Conservation (phyloP, 2,329 filamentous ascomycete genomes). For the Aaosphaeria arxii region DNA sequence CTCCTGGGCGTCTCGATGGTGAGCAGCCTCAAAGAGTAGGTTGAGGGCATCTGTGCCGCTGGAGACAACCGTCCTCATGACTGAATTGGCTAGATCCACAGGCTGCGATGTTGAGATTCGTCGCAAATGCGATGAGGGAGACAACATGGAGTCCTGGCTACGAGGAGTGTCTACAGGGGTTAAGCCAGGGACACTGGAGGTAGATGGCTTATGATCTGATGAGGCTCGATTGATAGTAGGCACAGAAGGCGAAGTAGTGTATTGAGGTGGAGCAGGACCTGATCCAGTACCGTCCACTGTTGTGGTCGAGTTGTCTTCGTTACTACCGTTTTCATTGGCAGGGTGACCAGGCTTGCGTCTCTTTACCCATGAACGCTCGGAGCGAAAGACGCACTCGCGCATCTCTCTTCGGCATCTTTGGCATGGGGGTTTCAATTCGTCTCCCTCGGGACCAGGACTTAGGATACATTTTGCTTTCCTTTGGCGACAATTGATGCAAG, state of each 20-base stretch:
- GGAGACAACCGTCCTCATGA: conserved; percentile 51
- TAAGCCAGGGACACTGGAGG: conserved; percentile 20
- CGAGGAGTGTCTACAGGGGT: conserved; percentile 26
- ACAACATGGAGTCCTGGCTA: conserved; percentile 20
- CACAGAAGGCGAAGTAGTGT: background rate
- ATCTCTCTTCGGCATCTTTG: conserved; percentile 51
- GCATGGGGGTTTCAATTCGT: conserved; percentile 44
- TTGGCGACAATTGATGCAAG: conserved; percentile 52
- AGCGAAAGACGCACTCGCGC: conserved; percentile 48
- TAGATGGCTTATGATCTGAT: conserved; percentile 21
- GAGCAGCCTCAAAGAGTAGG: conserved; percentile 51
- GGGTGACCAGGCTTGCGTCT: conserved; percentile 31
- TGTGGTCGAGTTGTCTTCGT: conserved; percentile 1
- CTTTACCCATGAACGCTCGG: conserved; percentile 38
- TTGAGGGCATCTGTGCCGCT: conserved; percentile 54
- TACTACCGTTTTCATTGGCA: conserved; percentile 2
- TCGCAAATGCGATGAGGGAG: conserved; percentile 24
- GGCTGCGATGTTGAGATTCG: conserved; percentile 32
- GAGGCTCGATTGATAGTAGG: conserved; percentile 9
- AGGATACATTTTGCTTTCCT: conserved; percentile 54
- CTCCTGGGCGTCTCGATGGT: conserved; percentile 36
- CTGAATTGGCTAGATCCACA: conserved; percentile 34
- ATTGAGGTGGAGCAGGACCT: background rate
- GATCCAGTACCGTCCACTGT: background rate
- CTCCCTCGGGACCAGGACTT: conserved; percentile 39